Evolutionary conservation across 2,329 filamentous ascomycete genomes (phyloP).

Genomic region (Nigrospora sphaerica): DNA sequence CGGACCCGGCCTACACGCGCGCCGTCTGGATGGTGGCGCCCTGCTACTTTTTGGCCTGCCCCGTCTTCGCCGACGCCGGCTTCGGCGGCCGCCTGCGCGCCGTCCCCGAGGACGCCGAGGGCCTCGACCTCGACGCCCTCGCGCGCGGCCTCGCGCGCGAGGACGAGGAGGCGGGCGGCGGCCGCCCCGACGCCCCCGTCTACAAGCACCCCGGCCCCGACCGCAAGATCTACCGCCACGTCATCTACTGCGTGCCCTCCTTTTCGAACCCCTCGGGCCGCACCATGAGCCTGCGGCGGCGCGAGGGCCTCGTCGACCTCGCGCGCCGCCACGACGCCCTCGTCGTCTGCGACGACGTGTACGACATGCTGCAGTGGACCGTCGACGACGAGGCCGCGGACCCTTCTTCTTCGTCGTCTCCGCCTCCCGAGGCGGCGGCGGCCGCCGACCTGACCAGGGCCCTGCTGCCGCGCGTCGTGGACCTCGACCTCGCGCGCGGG

Average conservation of each 20-base stretch:
- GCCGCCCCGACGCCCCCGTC: background rate
- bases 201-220: conserved; percentile 21
- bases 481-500: conserved; percentile 66
- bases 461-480: conserved; percentile 68
- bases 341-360: conserved; percentile 86
- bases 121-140: conserved; percentile 61
- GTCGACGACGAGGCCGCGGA: conserved; percentile 10
- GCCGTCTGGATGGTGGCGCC: conserved; percentile 77
- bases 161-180: conserved; percentile 6
- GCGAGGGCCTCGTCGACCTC: conserved; percentile 64
- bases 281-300: conserved; percentile 65
- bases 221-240: conserved; percentile 75
- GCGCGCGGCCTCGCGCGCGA: conserved; percentile 36
- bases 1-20: conserved; percentile 68
- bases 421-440: background rate
- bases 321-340: conserved; percentile 75
- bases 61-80: conserved; percentile 78
- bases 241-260: conserved; percentile 84
- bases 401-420: background rate
- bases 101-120: conserved; percentile 71
- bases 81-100: conserved; percentile 61
- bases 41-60: conserved; percentile 75
- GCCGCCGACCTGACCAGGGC: conserved; percentile 21
- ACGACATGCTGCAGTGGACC: conserved; percentile 85
- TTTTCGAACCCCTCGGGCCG: conserved; percentile 84